Base-by-base conservation (phyloP, 2,329 filamentous ascomycete genomes). In the Fusarium euwallaceae region DNA sequence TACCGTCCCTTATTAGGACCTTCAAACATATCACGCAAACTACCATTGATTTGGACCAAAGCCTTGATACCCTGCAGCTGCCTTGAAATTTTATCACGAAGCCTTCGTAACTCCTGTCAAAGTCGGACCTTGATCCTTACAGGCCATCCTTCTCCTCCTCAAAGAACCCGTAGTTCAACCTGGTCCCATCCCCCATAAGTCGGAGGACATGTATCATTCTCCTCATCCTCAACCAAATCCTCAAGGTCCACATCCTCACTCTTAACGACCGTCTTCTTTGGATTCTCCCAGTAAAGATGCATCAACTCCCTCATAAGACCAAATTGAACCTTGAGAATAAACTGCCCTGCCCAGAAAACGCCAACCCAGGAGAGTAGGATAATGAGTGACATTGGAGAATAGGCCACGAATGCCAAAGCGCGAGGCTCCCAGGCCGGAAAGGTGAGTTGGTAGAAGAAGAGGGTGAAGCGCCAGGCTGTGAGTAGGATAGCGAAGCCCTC, bases 321-420 rank as follows among this genome's bases (percentile, higher is more conserved):
- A 14, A 43, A 14, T 4, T 43, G 41, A 22, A 43, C 11, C n/a
- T 43, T 22, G n/a, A 43, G 11, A 43, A 43, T 6, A 43, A 14
- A 43, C 6, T 22, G 6, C 11, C 41, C 41, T 11, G 41, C n/a
- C 11, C 10, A 43, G 2, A 43, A 20, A 12, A 43, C 11, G 5
- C 10, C n/a, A 43, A 3, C 39, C 39, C 41, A 43, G n/a, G n/a
- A 6, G 11, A 43, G n/a, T 20, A 22, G 11, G 6, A 43, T 43
- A 1, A 20, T 22, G 6, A 43, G 3, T n/a, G 4, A 22, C n/a
- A 43, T 4, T 14, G 45, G 24, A 6, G 24, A 3, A 4, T 56
- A 56, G 1, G 8, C 29, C 8, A 56, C 2, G 9, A 34, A 56
- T 0, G 51, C n/a, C 6, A 34, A 6, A 0, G 4, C 6, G 0